phyloP scores from a whole-genome alignment of 345 rosid species.

The Euphorbia pulcherrima region DNA sequence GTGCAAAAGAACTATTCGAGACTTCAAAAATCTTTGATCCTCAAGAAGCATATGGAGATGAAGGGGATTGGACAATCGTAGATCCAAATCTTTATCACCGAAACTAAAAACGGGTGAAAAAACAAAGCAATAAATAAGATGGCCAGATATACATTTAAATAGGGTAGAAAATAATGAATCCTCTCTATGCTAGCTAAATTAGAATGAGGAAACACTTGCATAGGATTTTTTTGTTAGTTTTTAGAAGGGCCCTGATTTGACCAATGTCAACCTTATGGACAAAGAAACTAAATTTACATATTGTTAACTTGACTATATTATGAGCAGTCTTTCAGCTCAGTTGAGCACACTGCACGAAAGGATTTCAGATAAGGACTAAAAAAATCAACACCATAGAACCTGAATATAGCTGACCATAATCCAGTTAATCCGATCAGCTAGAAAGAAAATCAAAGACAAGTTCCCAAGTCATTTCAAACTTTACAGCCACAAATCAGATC shows the following conservation, averaged over 20 bases:
- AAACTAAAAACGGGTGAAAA: slow-evolving; percentile 40
- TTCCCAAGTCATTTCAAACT: slow-evolving; percentile 8
- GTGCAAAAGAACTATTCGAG: slow-evolving; percentile 79
- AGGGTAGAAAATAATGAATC: background rate
- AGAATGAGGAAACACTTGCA: slow-evolving; percentile 19
- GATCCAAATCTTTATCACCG: slow-evolving; percentile 92
- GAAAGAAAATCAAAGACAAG: background rate
- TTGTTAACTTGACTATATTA: background rate
- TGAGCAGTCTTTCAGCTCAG: background rate
- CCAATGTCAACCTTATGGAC: background rate
- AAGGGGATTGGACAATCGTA: slow-evolving; percentile 82
- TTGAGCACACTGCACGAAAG: background rate
- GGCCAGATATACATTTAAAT: background rate
- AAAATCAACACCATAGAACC: slow-evolving; percentile 1
- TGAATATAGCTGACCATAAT: background rate
- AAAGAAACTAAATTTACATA: background rate
- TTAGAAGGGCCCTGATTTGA: slow-evolving; percentile 5
- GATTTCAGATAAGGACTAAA: background rate
- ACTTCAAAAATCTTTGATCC: slow-evolving; percentile 65
- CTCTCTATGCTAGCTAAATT: slow-evolving; percentile 2
- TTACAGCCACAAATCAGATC: slow-evolving; percentile 8
- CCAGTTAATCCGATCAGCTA: background rate
- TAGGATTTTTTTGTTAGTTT: slow-evolving; percentile 4
- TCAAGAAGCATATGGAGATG: slow-evolving; percentile 72
- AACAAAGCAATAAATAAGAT: slow-evolving; percentile 7